Conservation (phyloP, 176 grass and related monocot genomes). For the Pontederia crassipes region DNA sequence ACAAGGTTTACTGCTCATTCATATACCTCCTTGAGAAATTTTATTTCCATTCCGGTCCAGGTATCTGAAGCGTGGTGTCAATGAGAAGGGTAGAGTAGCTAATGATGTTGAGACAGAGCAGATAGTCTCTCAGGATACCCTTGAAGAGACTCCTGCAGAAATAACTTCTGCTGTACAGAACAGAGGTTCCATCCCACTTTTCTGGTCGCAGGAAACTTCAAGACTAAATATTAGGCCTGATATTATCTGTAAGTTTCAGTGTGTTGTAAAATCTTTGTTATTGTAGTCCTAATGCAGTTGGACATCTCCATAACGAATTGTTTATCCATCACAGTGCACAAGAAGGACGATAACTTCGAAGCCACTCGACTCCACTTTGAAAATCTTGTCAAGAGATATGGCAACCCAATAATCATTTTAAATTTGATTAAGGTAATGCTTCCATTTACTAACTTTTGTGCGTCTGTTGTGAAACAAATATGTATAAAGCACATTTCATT, state of each 20-base stretch:
- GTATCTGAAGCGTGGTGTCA: conserved; percentile 85
- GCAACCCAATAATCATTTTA: conserved; percentile 91
- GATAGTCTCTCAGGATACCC: conserved; percentile 69
- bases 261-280: conserved; percentile 1
- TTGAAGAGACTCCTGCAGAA: conserved; percentile 52
- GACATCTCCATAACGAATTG: background rate
- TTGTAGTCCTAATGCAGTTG: conserved; percentile 5
- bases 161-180: conserved; percentile 88
- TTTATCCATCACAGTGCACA: conserved; percentile 44
- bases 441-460: conserved; percentile 10
- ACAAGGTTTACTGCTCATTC: background rate
- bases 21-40: background rate
- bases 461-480: conserved; percentile 11
- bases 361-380: conserved; percentile 80
- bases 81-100: conserved; percentile 92
- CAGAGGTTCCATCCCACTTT: conserved; percentile 88
- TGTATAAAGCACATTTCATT: conserved; percentile 5
- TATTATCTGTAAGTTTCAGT: conserved; percentile 70
- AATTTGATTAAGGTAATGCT: conserved; percentile 94
- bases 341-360: conserved; percentile 67
- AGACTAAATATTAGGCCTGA: conserved; percentile 90
- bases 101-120: conserved; percentile 99
- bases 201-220: conserved; percentile 99
- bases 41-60: conserved; percentile 26
- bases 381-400: conserved; percentile 89